Base-by-base conservation (phyloP, 148 eudicot species). In the Camellia japonica region DNA sequence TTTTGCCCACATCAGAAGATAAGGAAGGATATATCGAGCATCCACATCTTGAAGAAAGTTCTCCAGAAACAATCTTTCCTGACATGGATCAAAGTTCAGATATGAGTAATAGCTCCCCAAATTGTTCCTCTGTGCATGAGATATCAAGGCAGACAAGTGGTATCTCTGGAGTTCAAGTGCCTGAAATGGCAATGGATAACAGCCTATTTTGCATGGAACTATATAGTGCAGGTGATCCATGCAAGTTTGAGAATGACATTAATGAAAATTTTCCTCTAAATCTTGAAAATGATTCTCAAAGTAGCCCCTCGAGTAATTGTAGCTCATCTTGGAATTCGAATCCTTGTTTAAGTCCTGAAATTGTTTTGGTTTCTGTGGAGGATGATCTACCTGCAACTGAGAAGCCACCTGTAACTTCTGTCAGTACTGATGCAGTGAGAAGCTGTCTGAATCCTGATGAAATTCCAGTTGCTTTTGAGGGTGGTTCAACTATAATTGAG, bases 21-120 rank as follows among this genome's bases (percentile, higher is more conserved):
- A 71, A 56, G 9, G 63, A 74, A 59, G 82, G 80, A 73, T 68
- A 68, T 49, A 82, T 71, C 67, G 46, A 51, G 42, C 80, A 73
- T 52, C 14, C 74, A 43, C 62, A 69, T 80, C 49, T 66, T 23
- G 81, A 74, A 76, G 83, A 86, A 44, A 85, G 79, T 63, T 80
- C 83, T 77, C 83, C 71, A 43, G 84, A 82, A 71, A 67, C 77
- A 66, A 47, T 47, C 52, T 78, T 75, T 60, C 47, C 68, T 62
- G 68, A 12, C 7, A 12, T 52, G 49, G 61, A 70, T 83, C 81
- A 81, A 59, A 66, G 62, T 82, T 68, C 83, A 78, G 83, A 79
- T 75, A 7, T 71, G 68, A 75, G 68, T 54, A 60, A 56, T 79
- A 18, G 64, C 78, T 43, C 68, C 80, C 71, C 67, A 49, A 77